phyloP scores from a whole-genome alignment of 2,329 filamentous ascomycete species.

The Nakataea oryzae region DNA sequence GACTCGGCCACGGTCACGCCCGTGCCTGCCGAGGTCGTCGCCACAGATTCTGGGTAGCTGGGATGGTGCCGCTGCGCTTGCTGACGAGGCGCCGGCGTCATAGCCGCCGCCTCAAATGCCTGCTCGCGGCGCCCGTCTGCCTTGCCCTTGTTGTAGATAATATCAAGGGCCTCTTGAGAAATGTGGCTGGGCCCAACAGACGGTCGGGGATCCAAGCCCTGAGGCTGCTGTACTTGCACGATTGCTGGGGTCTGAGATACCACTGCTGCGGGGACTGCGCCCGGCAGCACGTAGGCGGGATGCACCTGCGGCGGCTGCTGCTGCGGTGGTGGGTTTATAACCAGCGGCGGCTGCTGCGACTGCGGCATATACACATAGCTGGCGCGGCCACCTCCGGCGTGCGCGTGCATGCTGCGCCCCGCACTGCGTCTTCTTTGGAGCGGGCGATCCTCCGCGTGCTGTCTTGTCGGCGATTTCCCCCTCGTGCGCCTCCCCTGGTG shows the following conservation, averaged over 20 bases:
- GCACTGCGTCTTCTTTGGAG: no score
- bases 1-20: neutral
- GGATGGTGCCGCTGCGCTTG: neutral
- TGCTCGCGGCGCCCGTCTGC: neutral
- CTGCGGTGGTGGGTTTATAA: neutral
- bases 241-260: neutral
- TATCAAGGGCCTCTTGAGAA: neutral
- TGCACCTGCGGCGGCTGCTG: neutral
- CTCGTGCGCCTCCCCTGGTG: neutral
- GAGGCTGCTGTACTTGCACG: neutral
- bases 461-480: neutral
- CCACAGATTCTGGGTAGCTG: neutral
- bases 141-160: neutral
- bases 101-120: neutral
- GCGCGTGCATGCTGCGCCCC: neutral
- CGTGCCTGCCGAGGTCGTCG: neutral
- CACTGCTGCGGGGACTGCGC: neutral
- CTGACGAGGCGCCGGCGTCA: neutral
- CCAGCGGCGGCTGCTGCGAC: neutral
- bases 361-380: neutral
- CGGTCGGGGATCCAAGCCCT: neutral
- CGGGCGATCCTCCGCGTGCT: no score
- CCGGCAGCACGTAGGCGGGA: neutral
- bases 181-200: neutral
- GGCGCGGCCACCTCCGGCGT: neutral